Percentiles rank a stretch among this genome's conserved stretches.
These are phyloP conservation scores for Ophidiomyces ophidiicola DNA, from an alignment of 2,329 filamentous ascomycete genomes.

Conservation along the genomic window DNA sequence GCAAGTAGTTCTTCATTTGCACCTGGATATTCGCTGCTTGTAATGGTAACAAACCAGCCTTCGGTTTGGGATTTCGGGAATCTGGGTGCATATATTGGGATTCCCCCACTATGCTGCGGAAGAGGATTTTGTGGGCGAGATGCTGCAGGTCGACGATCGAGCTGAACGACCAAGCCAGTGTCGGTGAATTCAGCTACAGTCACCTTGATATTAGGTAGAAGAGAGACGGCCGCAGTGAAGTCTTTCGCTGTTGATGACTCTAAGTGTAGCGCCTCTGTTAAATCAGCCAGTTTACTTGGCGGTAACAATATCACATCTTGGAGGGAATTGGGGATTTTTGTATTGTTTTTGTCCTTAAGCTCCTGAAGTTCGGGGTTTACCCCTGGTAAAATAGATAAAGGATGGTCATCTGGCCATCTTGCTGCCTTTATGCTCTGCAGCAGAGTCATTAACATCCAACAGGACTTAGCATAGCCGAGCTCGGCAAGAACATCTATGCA, in stretches of 20 bases:
- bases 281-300: constrained; percentile 17
- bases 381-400: constrained; percentile 67
- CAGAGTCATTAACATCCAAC: constrained; percentile 67
- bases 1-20: constrained; percentile 65
- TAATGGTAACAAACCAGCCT: constrained; percentile 77
- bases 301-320: constrained; percentile 24
- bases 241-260: constrained; percentile 18
- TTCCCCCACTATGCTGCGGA: constrained; percentile 47
- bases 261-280: constrained; percentile 24
- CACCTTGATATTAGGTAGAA: constrained; percentile 58
- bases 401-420: constrained; percentile 74
- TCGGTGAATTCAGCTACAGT: constrained; percentile 50
- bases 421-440: constrained; percentile 88
- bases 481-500: constrained; percentile 89
- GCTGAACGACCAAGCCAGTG: constrained; percentile 41
- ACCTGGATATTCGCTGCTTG: constrained; percentile 35
- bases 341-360: constrained; percentile 7
- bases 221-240: constrained; percentile 47
- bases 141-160: constrained; percentile 11
- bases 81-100: constrained; percentile 68
- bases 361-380: constrained; percentile 32
- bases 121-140: neutral
- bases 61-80: constrained; percentile 94
- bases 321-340: constrained; percentile 23
- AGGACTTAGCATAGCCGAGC: constrained; percentile 66